Evolutionary conservation across 805 yeast genomes (phyloP).

Genomic region (Teunomyces aglyptinius): DNA sequence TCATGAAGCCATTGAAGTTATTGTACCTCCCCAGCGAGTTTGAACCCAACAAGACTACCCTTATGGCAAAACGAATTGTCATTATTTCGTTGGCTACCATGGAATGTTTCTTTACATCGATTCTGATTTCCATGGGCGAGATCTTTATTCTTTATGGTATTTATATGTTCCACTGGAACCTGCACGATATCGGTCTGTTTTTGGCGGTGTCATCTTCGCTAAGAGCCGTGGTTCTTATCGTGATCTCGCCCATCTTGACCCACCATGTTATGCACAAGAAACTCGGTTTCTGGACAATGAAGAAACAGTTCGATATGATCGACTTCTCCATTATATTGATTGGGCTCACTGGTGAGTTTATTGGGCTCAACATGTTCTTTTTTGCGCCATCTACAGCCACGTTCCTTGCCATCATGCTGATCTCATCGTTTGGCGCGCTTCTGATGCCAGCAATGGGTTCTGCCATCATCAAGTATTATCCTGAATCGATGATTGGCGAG

Average conservation of each 20-base stretch:
- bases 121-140: constrained; percentile 41
- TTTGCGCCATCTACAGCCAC: constrained; percentile 24
- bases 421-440: constrained; percentile 49
- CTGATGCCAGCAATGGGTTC: constrained; percentile 60
- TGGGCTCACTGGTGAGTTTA: constrained; percentile 37
- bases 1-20: constrained; percentile 49
- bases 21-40: constrained; percentile 50
- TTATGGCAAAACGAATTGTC: constrained; percentile 24
- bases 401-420: constrained; percentile 31
- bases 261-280: constrained; percentile 33
- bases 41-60: constrained; percentile 1
- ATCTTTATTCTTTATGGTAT: constrained; percentile 53
- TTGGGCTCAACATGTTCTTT: constrained; percentile 36
- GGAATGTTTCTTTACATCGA: constrained; percentile 40
- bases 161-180: constrained; percentile 51
- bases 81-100: constrained; percentile 49
- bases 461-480: constrained; percentile 58
- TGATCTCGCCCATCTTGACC: constrained; percentile 50
- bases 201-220: constrained; percentile 51
- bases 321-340: constrained; percentile 42
- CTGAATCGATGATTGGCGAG: constrained; percentile 62
- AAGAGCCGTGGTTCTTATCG: constrained; percentile 48
- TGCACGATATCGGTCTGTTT: constrained; percentile 54
- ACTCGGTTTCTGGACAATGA: constrained; percentile 29
- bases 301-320: constrained; percentile 49